A percentile compares a stretch with the other conserved stretches of the same genome.
Evolutionary conservation across 306 rosid genomes (phyloP).

Genomic region (Spatholobus suberectus): DNA sequence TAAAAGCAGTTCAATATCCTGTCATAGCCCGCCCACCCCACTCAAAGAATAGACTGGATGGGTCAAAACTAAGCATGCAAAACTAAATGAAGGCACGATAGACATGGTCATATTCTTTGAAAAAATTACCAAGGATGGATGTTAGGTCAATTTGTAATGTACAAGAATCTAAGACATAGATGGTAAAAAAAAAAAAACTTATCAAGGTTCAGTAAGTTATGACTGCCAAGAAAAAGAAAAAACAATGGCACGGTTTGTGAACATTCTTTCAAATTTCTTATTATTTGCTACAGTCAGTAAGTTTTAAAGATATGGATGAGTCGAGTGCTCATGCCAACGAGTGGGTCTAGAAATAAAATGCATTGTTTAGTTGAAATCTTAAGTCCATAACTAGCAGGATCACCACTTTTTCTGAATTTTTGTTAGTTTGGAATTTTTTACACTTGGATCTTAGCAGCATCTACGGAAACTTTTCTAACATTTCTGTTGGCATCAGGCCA

Average conservation of each 20-base stretch:
- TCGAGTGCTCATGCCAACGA: slow-evolving; percentile 90
- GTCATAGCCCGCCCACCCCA: neutral
- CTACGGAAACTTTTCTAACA: slow-evolving; percentile 10
- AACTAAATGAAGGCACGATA: neutral
- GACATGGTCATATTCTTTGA: slow-evolving; percentile 31
- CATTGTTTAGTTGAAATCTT: slow-evolving; percentile 18
- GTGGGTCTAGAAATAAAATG: slow-evolving; percentile 83
- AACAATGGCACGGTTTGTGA: neutral
- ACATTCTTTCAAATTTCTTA: neutral
- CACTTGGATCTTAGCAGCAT: slow-evolving; percentile 5
- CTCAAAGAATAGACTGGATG: neutral
- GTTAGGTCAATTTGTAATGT: slow-evolving; percentile 6
- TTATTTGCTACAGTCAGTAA: slow-evolving; percentile 74
- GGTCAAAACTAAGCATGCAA: neutral
- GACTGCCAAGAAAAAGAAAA: no score
- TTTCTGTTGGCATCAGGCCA: slow-evolving; percentile 38
- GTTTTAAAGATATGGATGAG: slow-evolving; percentile 90
- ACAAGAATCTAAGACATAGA: neutral
- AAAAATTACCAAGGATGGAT: slow-evolving; percentile 28
- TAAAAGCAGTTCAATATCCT: neutral
- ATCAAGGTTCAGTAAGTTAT: no score
- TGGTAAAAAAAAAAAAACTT: no score
- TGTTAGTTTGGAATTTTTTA: neutral
- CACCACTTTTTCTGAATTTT: slow-evolving; percentile 15
- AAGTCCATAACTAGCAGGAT: slow-evolving; percentile 21